phyloP scores from a whole-genome alignment of 129 eudicot genomes.

The Pseudognaphalium luteoalbum region DNA sequence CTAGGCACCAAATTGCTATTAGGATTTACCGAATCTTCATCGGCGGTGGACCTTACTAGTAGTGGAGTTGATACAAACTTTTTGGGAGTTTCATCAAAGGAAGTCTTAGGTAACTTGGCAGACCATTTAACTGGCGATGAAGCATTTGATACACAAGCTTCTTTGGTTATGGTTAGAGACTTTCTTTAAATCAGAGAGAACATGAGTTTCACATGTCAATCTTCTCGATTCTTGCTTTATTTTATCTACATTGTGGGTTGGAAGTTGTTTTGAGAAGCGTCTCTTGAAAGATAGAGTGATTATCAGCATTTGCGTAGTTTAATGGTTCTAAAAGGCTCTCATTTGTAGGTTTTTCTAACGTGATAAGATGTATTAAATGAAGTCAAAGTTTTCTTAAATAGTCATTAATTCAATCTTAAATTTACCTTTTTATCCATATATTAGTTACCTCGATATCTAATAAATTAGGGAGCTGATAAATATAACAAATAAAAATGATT shows the following conservation, averaged over 20 bases:
- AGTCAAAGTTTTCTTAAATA: too few relatives aligned
- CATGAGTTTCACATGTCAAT: neutral
- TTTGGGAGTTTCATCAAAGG: conserved; percentile 48
- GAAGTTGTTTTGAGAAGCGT: conserved; percentile 46
- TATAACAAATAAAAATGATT: too few relatives aligned
- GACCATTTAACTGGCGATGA: conserved; percentile 12
- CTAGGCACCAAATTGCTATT: conserved; percentile 43
- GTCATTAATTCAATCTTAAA: too few relatives aligned
- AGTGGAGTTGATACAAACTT: conserved; percentile 50
- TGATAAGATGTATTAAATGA: too few relatives aligned
- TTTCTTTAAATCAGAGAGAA: neutral
- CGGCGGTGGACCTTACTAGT: conserved; percentile 57
- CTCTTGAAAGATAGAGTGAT: conserved; percentile 55
- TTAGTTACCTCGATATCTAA: too few relatives aligned
- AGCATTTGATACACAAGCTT: conserved; percentile 20
- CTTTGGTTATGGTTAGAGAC: conserved; percentile 17
- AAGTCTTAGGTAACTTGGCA: too few relatives aligned
- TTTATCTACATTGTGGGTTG: conserved; percentile 9
- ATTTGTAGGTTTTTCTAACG: too few relatives aligned
- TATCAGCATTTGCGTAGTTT: too few relatives aligned
- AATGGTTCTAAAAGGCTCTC: too few relatives aligned
- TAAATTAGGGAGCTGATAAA: too few relatives aligned
- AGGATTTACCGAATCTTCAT: conserved; percentile 43
- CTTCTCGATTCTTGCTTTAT: conserved; percentile 16
- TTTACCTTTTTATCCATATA: too few relatives aligned